Evolutionary conservation across 805 yeast genomes (phyloP).

Genomic region (Blastobotrys robertii): DNA sequence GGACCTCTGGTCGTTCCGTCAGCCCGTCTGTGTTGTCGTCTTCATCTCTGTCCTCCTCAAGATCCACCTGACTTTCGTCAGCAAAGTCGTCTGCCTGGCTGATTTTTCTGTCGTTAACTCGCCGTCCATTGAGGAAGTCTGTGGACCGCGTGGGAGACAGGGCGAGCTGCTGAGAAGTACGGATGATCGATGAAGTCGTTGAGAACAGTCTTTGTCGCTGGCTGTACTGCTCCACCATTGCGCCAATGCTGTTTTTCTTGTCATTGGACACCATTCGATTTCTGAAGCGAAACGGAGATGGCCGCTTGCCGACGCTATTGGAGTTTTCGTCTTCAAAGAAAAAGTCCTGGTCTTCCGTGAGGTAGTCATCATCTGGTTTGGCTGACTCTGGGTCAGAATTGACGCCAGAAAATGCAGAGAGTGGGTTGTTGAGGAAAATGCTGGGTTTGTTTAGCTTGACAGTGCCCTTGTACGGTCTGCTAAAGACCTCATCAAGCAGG

Average conservation of each 20-base stretch:
- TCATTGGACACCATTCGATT: too few relatives aligned
- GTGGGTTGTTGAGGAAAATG: neutral
- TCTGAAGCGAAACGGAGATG: too few relatives aligned
- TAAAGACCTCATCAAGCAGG: slow-evolving; percentile 23
- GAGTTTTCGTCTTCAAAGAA: neutral
- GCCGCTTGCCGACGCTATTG: slow-evolving; percentile 2
- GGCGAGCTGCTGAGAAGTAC: slow-evolving; percentile 2
- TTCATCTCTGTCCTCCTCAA: neutral
- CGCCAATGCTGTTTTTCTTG: too few relatives aligned
- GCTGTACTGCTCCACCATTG: too few relatives aligned
- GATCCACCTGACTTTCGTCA: slow-evolving; percentile 3
- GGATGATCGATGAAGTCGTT: slow-evolving; percentile 4
- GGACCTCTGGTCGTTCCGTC: neutral
- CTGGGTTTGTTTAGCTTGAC: slow-evolving; percentile 7
- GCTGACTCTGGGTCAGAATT: slow-evolving; percentile 1
- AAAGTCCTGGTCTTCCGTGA: neutral
- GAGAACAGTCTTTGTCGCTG: slow-evolving; percentile 4
- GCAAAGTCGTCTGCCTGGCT: slow-evolving; percentile 1
- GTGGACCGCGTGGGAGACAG: slow-evolving; percentile 11
- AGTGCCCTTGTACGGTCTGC: slow-evolving; percentile 22
- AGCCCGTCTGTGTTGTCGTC: slow-evolving; percentile 2
- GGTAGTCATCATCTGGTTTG: neutral
- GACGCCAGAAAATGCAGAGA: neutral
- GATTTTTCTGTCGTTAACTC: neutral
- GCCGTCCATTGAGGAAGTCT: neutral